Conservation (phyloP, 768 basidiomycete genomes). For the Lentinula sp. region DNA sequence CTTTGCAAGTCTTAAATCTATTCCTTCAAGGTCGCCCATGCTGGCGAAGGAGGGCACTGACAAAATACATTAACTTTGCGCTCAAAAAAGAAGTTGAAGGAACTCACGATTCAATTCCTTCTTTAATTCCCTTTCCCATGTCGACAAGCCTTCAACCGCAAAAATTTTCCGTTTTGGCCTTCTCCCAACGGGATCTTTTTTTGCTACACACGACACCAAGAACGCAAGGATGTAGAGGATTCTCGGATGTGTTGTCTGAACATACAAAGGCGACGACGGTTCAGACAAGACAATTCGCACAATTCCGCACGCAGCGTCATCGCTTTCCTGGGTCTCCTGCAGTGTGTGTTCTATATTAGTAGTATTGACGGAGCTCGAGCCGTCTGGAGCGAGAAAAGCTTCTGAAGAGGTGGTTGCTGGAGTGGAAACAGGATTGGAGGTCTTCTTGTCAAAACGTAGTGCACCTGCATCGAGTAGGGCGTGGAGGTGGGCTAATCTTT, state of each 20-base stretch:
- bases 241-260: conserved; percentile 66
- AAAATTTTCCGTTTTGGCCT: conserved; percentile 71
- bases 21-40: conserved; percentile 38
- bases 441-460: conserved; percentile 20
- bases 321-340: background rate
- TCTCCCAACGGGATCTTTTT: conserved; percentile 68
- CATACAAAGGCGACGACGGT: conserved; percentile 36
- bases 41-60: conserved; percentile 47
- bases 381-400: background rate
- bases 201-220: conserved; percentile 58
- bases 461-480: conserved; percentile 59
- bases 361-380: background rate
- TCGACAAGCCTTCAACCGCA: conserved; percentile 49
- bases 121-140: conserved; percentile 21
- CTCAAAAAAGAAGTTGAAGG: background rate
- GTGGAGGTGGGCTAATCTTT: conserved; percentile 54
- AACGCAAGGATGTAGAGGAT: conserved; percentile 60
- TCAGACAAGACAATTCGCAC: conserved; percentile 27
- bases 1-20: conserved; percentile 45
- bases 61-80: background rate
- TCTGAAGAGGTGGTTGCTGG: background rate
- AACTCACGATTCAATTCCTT: conserved; percentile 25
- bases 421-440: conserved; percentile 20
- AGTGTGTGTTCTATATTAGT: background rate
- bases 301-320: conserved; percentile 13